phyloP scores from a whole-genome alignment of 345 rosid genomes.

The Moricandia arvensis region DNA sequence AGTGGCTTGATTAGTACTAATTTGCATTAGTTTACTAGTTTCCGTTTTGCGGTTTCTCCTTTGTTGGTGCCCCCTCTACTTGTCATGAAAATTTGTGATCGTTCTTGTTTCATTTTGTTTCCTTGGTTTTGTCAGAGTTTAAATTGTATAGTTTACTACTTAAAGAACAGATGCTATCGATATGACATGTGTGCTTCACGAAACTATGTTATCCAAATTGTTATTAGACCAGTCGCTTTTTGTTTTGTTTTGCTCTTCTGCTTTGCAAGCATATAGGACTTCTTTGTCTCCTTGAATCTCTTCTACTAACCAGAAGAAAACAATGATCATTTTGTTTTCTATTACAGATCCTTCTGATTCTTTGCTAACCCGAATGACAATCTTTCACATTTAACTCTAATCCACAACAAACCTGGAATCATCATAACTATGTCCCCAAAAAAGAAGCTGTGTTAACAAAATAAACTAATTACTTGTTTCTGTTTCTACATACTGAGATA shows the following conservation, averaged over 20 bases:
- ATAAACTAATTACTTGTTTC: not conserved
- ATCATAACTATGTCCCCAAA: not conserved
- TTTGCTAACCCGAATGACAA: not conserved
- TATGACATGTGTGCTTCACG: conserved; percentile 10
- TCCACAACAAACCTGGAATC: not conserved
- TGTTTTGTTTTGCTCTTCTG: not conserved
- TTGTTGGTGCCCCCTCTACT: not conserved
- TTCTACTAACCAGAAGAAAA: not conserved
- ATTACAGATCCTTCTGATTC: not conserved
- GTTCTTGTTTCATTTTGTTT: not conserved
- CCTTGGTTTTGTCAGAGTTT: conserved; percentile 16
- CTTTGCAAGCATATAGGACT: not conserved
- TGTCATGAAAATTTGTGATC: conserved; percentile 8
- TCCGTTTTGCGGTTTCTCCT: conserved; percentile 1
- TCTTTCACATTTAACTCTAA: not conserved
- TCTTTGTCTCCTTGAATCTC: not conserved
- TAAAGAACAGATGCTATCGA: not conserved
- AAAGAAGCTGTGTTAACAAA: not conserved
- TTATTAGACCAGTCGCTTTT: not conserved
- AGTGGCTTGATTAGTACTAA: conserved; percentile 15
- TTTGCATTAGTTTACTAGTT: conserved; percentile 18
- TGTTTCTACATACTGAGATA: not conserved
- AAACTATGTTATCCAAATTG: not conserved
- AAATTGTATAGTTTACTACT: conserved; percentile 27
- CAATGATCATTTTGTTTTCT: not conserved